Percentiles rank a stretch among this genome's conserved stretches.
Evolutionary conservation across 2,329 filamentous ascomycete genomes (phyloP).

Genomic region (Cryoendolithus antarcticus): DNA sequence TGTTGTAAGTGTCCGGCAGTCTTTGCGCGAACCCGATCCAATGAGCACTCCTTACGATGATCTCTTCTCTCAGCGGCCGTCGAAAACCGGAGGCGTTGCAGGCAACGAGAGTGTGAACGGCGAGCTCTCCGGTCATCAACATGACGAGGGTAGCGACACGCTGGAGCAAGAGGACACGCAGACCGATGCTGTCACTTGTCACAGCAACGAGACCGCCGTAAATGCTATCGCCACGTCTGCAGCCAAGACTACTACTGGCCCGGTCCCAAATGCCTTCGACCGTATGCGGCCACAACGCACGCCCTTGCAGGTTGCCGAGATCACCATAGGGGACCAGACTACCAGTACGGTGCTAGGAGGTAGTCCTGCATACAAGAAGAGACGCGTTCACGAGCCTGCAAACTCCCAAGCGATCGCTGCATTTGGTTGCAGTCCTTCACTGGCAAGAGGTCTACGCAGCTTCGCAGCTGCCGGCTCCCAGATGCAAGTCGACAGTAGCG

Average conservation of each 20-base stretch:
- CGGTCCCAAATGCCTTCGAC: constrained; percentile 50
- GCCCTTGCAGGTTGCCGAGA: constrained; percentile 54
- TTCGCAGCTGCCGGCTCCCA: constrained; percentile 46
- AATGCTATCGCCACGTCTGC: constrained; percentile 18
- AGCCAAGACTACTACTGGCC: constrained; percentile 28
- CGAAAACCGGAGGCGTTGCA: not conserved
- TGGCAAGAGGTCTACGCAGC: constrained; percentile 33
- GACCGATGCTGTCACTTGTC: too few relatives aligned
- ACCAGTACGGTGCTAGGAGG: constrained; percentile 51
- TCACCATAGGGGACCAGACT: constrained; percentile 60
- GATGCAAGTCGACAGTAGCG: constrained; percentile 12
- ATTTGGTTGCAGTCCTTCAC: constrained; percentile 26
- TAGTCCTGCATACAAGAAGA: constrained; percentile 33
- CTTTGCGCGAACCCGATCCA: constrained; percentile 13
- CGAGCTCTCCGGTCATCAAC: too few relatives aligned
- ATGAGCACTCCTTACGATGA: constrained; percentile 15
- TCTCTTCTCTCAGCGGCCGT: constrained; percentile 16
- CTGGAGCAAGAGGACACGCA: too few relatives aligned
- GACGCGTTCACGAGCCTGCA: constrained; percentile 30
- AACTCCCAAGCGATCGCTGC: constrained; percentile 30
- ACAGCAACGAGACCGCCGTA: constrained; percentile 2
- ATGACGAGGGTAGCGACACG: too few relatives aligned
- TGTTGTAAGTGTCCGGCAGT: constrained; percentile 2
- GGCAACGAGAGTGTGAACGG: not conserved
- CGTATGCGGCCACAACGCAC: constrained; percentile 52